Evolutionary conservation across 2,329 filamentous ascomycete species (phyloP).

Genomic region (Botryotinia narcissicola): DNA sequence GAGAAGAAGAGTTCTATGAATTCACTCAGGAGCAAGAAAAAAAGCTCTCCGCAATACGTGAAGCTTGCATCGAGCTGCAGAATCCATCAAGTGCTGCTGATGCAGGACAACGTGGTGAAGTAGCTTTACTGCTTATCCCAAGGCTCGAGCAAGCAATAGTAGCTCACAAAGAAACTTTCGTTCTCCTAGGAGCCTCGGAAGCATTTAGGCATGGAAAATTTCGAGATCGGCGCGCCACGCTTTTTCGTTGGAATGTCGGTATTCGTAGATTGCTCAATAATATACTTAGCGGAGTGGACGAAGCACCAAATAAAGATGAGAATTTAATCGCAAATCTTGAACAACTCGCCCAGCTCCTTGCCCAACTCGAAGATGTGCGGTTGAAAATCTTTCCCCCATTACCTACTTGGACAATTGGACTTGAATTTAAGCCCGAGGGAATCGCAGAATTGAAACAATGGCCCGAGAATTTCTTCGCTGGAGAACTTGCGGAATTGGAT

Average conservation of each 20-base stretch:
- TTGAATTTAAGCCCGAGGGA: neutral
- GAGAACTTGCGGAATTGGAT: neutral
- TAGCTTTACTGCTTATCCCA: neutral
- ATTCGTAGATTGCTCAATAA: conserved; percentile 6
- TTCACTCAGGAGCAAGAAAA: neutral
- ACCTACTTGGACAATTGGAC: neutral
- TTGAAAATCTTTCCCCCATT: conserved; percentile 8
- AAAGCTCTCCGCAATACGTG: neutral
- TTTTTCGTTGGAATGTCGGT: conserved; percentile 11
- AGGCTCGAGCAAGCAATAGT: neutral
- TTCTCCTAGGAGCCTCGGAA: neutral
- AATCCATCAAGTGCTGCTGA: neutral
- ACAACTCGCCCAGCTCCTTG: neutral
- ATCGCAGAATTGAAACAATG: neutral
- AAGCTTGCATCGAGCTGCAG: neutral
- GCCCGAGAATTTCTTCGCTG: neutral
- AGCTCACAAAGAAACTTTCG: neutral
- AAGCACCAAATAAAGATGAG: neutral
- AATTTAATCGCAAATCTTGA: neutral
- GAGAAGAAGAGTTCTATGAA: conserved; percentile 2
- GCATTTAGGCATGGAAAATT: neutral
- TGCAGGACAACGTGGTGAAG: neutral
- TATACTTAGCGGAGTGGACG: neutral
- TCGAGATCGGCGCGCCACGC: conserved; percentile 7
- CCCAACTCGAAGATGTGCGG: conserved; percentile 1